Evolutionary conservation across 2,329 filamentous ascomycete species (phyloP).

Genomic region (Cordyceps farinosa): DNA sequence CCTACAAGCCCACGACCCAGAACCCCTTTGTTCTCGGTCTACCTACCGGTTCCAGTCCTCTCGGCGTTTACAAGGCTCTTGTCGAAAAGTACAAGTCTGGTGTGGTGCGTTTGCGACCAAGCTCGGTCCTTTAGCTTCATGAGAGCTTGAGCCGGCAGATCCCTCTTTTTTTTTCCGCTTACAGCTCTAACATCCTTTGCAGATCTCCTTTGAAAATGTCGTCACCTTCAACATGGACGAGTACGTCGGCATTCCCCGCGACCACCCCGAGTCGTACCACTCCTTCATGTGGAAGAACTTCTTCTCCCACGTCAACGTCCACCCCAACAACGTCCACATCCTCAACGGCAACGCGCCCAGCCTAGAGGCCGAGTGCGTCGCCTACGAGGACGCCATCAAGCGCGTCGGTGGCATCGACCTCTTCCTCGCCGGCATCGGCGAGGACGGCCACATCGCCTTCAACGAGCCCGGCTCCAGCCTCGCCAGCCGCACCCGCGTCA

Average conservation of each 20-base stretch:
- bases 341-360: constrained; percentile 76
- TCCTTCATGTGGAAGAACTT: constrained; percentile 93
- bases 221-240: constrained; percentile 95
- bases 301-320: constrained; percentile 80
- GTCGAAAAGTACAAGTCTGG: constrained; percentile 68
- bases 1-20: constrained; percentile 67
- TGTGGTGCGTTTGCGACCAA: constrained; percentile 36
- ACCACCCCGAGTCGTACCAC: constrained; percentile 83
- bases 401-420: constrained; percentile 75
- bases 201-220: constrained; percentile 83
- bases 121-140: background rate
- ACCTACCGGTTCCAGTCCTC: constrained; percentile 77
- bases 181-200: constrained; percentile 19
- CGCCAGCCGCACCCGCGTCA: constrained; percentile 74
- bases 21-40: constrained; percentile 79
- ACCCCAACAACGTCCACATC: constrained; percentile 79
- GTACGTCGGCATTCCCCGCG: constrained; percentile 78
- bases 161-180: background rate
- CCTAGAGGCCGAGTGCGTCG: constrained; percentile 70
- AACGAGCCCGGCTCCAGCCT: constrained; percentile 83
- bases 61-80: constrained; percentile 72
- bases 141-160: background rate
- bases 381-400: constrained; percentile 76
- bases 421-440: constrained; percentile 80
- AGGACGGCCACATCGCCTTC: constrained; percentile 86